Base-by-base conservation (phyloP, 768 basidiomycete species). In the Calocybe gangraenosa region DNA sequence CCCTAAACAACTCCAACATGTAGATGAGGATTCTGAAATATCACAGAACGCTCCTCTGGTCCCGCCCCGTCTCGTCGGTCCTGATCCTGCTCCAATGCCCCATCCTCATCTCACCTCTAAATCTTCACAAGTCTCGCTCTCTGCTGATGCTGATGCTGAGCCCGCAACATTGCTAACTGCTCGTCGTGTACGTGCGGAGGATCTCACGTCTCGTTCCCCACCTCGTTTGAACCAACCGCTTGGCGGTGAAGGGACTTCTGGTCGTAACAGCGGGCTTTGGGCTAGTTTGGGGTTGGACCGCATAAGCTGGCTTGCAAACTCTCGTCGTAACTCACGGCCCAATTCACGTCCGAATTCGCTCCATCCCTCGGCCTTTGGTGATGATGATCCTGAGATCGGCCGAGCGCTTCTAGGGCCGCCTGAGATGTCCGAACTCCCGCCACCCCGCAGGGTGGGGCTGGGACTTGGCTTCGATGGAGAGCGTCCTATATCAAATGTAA, bases 401-500 rank as follows among this genome's bases (percentile, higher is more conserved):
- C 67, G 65, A 31, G 65, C 68, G 0, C 53, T 70, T 40, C 60
- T 77, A 31, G 53, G 57, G 20, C 45, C 40, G 17, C 28, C 56
- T 17, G 54, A 55, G 35, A 58, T 57, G 53, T 31, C 45, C 15
- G 51, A 61, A 11, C 47, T 40, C 21, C 62, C 53, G 46, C 48
- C 65, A 1, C 54, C 65, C 37, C 46, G 60, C 55, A 54, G 68
- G 51, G 40, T 54, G 51, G 52, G 65, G 45, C 50, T 73, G 22
- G 74, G 72, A 18, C 51, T 69, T 9, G 62, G 56, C 18, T 49
- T 61, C 7, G 70, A 71, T 21, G 72, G 69, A 6, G 59, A 62
- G 3, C 73, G 85, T 3, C 85, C 85, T 0, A 59, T 75, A 22
- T 87, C 86, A 0, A 67, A 67, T 37, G 64, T 77, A 31, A 87